Evolutionary conservation across 371 early-diverging fungal genomes (phyloP).

Genomic region (Apophysomyces sp.): DNA sequence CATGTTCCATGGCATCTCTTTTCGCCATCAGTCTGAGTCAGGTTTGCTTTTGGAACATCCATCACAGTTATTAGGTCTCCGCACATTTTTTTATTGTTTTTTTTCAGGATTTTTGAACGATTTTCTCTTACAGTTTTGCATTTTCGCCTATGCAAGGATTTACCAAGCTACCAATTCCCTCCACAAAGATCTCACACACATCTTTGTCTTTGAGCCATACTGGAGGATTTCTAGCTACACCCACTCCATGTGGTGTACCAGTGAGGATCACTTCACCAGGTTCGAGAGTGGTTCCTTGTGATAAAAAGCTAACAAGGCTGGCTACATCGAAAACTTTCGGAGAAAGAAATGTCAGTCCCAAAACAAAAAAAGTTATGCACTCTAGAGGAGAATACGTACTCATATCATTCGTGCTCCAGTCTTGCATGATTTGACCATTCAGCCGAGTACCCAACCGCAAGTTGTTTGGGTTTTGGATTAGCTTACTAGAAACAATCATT

Average conservation of each 20-base stretch:
- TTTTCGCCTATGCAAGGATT: constrained; percentile 36
- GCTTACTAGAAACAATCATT: constrained; percentile 44
- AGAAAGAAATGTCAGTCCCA: too few relatives aligned
- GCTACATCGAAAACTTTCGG: constrained; percentile 22
- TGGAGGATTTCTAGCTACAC: constrained; percentile 49
- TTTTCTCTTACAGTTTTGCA: constrained; percentile 4
- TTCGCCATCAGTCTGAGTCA: neutral
- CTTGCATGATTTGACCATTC: constrained; percentile 54
- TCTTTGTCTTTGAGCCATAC: constrained; percentile 55
- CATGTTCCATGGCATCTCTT: neutral
- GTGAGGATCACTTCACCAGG: constrained; percentile 64
- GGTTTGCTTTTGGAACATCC: neutral
- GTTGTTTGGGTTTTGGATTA: constrained; percentile 51
- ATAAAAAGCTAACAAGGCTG: constrained; percentile 43
- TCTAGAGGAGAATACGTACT: constrained; percentile 25
- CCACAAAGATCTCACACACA: constrained; percentile 48
- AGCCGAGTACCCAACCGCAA: constrained; percentile 41
- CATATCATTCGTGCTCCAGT: constrained; percentile 58
- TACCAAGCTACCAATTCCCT: constrained; percentile 54
- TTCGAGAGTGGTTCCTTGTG: constrained; percentile 57
- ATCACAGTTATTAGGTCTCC: neutral
- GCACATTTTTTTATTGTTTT: neutral
- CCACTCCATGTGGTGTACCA: constrained; percentile 64
- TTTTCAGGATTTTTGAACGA: constrained; percentile 1
- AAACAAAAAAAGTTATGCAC: neutral